Evolutionary conservation across 768 basidiomycete species (phyloP), one percentile per base, ranked within the genome.

Genomic region (Suillus subalutaceus): DNA sequence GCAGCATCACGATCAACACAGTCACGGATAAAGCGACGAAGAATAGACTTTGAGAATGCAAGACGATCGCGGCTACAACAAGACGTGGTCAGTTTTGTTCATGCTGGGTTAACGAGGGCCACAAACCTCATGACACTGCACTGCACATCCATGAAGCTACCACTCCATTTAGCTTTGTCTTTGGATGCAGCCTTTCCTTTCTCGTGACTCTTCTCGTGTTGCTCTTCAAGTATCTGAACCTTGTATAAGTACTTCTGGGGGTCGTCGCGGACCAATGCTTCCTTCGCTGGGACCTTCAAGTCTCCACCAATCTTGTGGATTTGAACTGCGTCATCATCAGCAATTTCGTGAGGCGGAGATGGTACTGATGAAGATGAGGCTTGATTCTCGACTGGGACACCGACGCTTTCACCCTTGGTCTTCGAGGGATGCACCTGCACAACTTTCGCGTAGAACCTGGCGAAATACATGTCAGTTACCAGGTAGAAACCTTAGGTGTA

Each of bases 21-120:
- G 74, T 99, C 97, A 68, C 94, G 90, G 65, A 99, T 93, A 79
- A 97, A 98, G 18, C 96, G 91, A 69, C 96, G 93, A 37, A 99
- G 87, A 71, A 99, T 97, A 20, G 96, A 96, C 78, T 99, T 98
- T 37, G 95, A 97, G 79, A 99, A 99, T 23, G 94, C 89, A 23
- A 97, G 84, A 62, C 96, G 92, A 77, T 99, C 97, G 67, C 97
- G 96, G 73, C 96, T 98, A 66, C 44, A 23, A 40, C 23, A 63
- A 23, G 63, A 65, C 55, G 37, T 61, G 40, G 46, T 50, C 16
- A 44, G 66, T 56, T 40, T n/a, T 66, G 65, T 43, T 44, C 43
- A 59, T 48, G 26, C 12, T 43, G 55, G 56, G 23, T 18, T 32
- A 50, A 63, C 43, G 66, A 65, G 16, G 50, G 65, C n/a, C 30